Base-by-base conservation (phyloP, 164 flowering plant species). In the Umbilicus rupestris region DNA sequence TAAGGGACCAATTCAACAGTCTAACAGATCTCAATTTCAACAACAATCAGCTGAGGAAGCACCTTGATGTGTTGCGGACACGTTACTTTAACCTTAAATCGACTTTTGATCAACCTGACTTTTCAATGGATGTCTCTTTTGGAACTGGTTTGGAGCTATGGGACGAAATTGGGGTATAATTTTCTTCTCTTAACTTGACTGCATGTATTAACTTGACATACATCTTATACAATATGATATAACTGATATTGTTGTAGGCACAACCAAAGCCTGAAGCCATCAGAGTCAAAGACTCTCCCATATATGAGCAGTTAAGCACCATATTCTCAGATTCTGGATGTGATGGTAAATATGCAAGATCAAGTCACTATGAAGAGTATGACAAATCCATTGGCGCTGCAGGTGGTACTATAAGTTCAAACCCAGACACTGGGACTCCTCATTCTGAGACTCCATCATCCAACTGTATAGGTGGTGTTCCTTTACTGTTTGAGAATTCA, bases 311-410 rank as follows among this genome's bases (percentile, higher is more conserved):
- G 75, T 77, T 88, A n/a, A 83, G 95, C 76, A 67, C 76, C 62
- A 86, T 86, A 60, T 88, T 88, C 72, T 71, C 80, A 1, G 91
- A 85, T 62, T 49, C 83, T 15, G 77, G 76, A 4, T 77, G 76
- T 24, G 86, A 83, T 66, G 89, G 90, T 26, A 83, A 72, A 73
- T 86, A 84, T 78, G 90, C 89, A 41, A 87, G 83, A 66, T 88
- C 89, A 35, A 88, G 94, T 75, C 94, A 88, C 69, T 84, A 86
- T 50, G 84, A 75, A 66, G 88, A 66, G 59, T 31, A 80, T 63
- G 82, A 75, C 62, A 77, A 80, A 47, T 39, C 82, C 28, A 22
- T 62, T 17, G 16, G 41, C 33, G 28, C 41, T 31, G 22, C 22
- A 35, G 42, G 44, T n/a, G 28, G 45, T 16, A 26, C 65, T 35